Evolutionary conservation across 2,329 filamentous ascomycete species (phyloP), one percentile per base, ranked within the genome.

Genomic region (Clonostachys sp.): DNA sequence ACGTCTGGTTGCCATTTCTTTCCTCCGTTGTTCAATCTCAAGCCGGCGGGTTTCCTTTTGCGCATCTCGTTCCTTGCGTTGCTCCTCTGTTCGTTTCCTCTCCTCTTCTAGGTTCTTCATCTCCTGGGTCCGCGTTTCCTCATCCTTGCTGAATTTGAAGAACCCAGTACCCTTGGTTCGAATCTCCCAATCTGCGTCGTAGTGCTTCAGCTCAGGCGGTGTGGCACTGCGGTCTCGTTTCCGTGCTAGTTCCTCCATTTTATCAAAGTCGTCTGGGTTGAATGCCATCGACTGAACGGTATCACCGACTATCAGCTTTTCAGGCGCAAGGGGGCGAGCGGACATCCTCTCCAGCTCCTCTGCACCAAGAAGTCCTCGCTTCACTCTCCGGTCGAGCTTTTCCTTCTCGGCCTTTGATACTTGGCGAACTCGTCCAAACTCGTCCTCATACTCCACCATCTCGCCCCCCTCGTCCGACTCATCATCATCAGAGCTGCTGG

Each of bases 161-260:
- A 97, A 99, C 0, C 89, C 94, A 0, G 88, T 89, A 5, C 94
- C 94, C 58, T 94, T 92, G 41, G 83, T 89, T 51, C 94, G 77
- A 44, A 96, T 83, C 75, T 99, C 94, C 51, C 78, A 78, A 51
- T 81, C 80, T 2, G 89, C 89, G 63, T 96, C 87, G 67, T 97
- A 99, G 68, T 97, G 92, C 58, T 77, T 75, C 56, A 86, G 81
- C 8, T 84, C 81, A 6, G 91, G 91, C 46, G 91, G 90, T 44
- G 91, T 96, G 45, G 84, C 75, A 56, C 83, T 86, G 48, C 84
- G 78, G 68, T 96, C 91, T 42, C 91, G 79, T 67, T 87, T 89
- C 51, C 78, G 74, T 3, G 91, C 91, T 33, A 96, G 70, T 48
- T 83, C 78, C 46, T 84, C 85, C 89, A 96, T 96, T 57, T 84